These are phyloP conservation scores for Symbiodinium pilosum DNA, from an alignment of 73 alveolate genomes.

Conservation along the genomic window DNA sequence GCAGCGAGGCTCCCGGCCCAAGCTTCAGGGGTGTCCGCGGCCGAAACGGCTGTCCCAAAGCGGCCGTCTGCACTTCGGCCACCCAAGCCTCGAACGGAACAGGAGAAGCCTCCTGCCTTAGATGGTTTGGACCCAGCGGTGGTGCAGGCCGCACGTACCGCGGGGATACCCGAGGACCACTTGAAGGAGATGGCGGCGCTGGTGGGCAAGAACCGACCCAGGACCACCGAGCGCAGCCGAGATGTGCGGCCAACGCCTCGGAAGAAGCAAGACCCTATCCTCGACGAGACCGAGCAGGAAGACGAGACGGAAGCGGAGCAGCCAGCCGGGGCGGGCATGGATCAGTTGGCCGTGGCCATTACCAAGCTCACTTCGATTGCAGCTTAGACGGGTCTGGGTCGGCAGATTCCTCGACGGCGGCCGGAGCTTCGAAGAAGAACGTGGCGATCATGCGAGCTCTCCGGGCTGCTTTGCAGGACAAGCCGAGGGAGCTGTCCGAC, in stretches of 20 bases:
- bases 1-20: too few relatives aligned
- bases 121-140: not conserved
- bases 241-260: too few relatives aligned
- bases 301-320: not conserved
- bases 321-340: not conserved
- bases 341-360: not conserved
- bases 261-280: too few relatives aligned
- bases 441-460: not conserved
- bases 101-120: not conserved
- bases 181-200: not conserved
- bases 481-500: not conserved
- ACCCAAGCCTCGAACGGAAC: too few relatives aligned
- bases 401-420: too few relatives aligned
- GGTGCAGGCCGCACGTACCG: not conserved
- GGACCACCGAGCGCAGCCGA: too few relatives aligned
- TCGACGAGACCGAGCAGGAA: not conserved
- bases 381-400: too few relatives aligned
- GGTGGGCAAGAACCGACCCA: not conserved
- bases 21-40: too few relatives aligned
- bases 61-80: too few relatives aligned
- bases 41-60: too few relatives aligned
- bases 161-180: not conserved
- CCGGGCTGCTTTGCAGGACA: not conserved
- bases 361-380: not conserved
- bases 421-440: not conserved